Conservation (phyloP, 1,284 basidiomycete genomes). For the Ganoderma lingzhi region DNA sequence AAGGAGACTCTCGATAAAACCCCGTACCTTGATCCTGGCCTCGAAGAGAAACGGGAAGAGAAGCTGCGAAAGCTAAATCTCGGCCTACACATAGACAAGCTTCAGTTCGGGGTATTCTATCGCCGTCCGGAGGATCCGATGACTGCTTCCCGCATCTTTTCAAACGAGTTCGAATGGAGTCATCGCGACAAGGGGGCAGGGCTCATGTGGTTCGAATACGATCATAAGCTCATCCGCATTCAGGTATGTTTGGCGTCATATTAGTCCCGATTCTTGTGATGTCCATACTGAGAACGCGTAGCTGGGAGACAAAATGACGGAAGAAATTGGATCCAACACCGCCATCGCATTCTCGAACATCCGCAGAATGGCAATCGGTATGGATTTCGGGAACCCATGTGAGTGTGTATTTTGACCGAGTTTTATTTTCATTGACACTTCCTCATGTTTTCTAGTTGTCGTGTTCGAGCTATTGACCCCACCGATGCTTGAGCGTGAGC, state of each 20-base stretch:
- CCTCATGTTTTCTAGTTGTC: conserved; percentile 51
- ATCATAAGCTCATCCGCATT: conserved; percentile 68
- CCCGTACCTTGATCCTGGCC: conserved; percentile 66
- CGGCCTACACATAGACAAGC: conserved; percentile 58
- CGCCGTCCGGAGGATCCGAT: conserved; percentile 43
- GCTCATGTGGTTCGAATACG: conserved; percentile 67
- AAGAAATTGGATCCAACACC: conserved; percentile 57
- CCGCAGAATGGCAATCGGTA: conserved; percentile 63
- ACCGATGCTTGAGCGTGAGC: conserved; percentile 64
- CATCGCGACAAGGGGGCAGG: conserved; percentile 51
- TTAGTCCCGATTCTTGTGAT: not conserved
- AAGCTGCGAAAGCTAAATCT: conserved; percentile 55
- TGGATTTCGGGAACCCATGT: conserved; percentile 57
- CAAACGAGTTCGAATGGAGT: conserved; percentile 63
- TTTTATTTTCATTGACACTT: not conserved
- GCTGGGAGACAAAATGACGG: conserved; percentile 64
- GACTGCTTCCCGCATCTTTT: conserved; percentile 60
- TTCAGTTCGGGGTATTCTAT: conserved; percentile 70
- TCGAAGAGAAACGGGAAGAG: conserved; percentile 59
- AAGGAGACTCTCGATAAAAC: conserved; percentile 52
- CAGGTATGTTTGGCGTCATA: conserved; percentile 46
- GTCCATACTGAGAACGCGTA: conserved; percentile 32
- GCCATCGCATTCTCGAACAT: conserved; percentile 66
- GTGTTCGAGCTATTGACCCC: conserved; percentile 71
- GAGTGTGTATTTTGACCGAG: conserved; percentile 23